phyloP scores from a whole-genome alignment of 2,329 filamentous ascomycete genomes.

The Aspergillus piperis region DNA sequence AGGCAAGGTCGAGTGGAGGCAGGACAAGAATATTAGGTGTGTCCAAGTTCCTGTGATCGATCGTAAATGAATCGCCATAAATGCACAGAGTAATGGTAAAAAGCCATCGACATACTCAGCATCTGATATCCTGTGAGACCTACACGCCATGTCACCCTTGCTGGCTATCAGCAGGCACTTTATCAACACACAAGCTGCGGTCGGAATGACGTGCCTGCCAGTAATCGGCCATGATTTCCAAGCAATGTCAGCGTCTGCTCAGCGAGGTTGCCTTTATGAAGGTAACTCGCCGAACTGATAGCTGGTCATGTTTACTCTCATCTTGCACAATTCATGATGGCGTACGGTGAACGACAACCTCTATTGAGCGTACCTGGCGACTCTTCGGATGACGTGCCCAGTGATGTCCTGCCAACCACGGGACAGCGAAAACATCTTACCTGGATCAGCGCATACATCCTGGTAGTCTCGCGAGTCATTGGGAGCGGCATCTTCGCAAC shows the following conservation, averaged over 20 bases:
- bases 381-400: not conserved
- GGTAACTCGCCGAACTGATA: too few species aligned
- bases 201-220: conserved; percentile 32
- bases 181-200: conserved; percentile 24
- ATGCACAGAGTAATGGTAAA: too few species aligned
- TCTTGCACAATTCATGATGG: conserved; percentile 21
- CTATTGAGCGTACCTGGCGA: conserved; percentile 14
- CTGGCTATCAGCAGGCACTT: conserved; percentile 2
- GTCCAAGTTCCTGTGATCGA: too few species aligned
- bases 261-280: too few species aligned
- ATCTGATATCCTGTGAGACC: not conserved
- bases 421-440: conserved; percentile 60
- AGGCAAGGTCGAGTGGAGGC: too few species aligned
- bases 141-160: not conserved
- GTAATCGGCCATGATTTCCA: conserved; percentile 8
- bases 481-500: conserved; percentile 73
- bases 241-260: conserved; percentile 1
- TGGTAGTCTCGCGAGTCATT: conserved; percentile 69
- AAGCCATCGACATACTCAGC: too few species aligned
- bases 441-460: conserved; percentile 66
- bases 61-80: too few species aligned
- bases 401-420: conserved; percentile 27
- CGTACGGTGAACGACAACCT: conserved; percentile 22
- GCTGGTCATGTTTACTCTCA: not conserved
- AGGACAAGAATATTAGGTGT: too few species aligned